Conservation (phyloP, 805 yeast species). For the Lipomyces sp. region DNA sequence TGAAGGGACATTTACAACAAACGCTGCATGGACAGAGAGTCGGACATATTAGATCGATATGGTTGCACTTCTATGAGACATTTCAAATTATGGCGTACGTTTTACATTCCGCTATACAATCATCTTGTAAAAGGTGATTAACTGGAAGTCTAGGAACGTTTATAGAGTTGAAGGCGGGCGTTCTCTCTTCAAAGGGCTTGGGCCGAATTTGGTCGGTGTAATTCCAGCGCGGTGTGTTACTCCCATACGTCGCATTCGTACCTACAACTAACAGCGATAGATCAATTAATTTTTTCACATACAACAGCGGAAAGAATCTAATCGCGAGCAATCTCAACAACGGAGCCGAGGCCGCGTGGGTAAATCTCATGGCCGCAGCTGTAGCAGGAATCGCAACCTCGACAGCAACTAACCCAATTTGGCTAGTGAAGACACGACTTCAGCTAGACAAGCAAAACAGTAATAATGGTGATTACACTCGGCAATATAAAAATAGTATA, state of each 20-base stretch:
- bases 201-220: conserved; percentile 96
- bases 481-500: conserved; percentile 77
- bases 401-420: conserved; percentile 96
- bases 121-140: neutral
- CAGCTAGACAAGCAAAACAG: conserved; percentile 76
- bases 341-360: conserved; percentile 79
- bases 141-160: conserved; percentile 52
- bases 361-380: conserved; percentile 85
- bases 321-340: conserved; percentile 68
- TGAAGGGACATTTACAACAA: conserved; percentile 24
- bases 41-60: conserved; percentile 52
- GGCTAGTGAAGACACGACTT: conserved; percentile 93
- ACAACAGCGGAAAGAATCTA: conserved; percentile 87
- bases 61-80: conserved; percentile 82
- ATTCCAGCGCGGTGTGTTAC: conserved; percentile 71
- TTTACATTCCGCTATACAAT: neutral
- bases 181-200: conserved; percentile 91
- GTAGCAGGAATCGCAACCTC: conserved; percentile 93
- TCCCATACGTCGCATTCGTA: neutral
- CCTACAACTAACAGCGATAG: conserved; percentile 44
- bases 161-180: conserved; percentile 78
- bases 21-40: conserved; percentile 21
- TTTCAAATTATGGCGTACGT: conserved; percentile 58
- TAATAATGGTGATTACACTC: conserved; percentile 47
- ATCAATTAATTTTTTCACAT: conserved; percentile 93